Conservation (phyloP, 2,329 filamentous ascomycete species). For the Aspergillus quadricinctus region DNA sequence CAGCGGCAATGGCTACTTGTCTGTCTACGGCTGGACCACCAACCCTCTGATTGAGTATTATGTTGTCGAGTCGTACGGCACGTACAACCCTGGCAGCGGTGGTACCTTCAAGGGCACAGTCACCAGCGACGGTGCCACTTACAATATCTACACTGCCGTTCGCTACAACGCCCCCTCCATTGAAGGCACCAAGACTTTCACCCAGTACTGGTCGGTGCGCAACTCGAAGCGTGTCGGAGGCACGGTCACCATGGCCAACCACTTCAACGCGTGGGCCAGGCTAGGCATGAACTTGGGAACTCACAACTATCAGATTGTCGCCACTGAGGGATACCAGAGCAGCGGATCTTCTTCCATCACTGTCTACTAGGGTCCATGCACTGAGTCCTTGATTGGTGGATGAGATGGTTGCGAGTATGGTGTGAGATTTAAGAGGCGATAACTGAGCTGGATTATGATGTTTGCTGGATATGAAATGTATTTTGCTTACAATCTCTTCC, state of each 20-base stretch:
- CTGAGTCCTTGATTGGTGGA: no score
- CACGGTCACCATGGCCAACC: slow-evolving; percentile 33
- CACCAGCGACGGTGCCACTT: slow-evolving; percentile 33
- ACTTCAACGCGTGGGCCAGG: slow-evolving; percentile 34
- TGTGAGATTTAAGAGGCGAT: neutral
- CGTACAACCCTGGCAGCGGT: slow-evolving; percentile 27
- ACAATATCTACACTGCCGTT: slow-evolving; percentile 35
- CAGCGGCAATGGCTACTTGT: slow-evolving; percentile 31
- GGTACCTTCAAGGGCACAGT: slow-evolving; percentile 32
- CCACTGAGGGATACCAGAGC: slow-evolving; percentile 42
- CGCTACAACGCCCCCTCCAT: slow-evolving; percentile 40
- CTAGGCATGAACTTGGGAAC: slow-evolving; percentile 30
- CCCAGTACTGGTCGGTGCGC: slow-evolving; percentile 43
- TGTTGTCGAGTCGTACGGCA: slow-evolving; percentile 33
- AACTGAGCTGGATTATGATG: no score
- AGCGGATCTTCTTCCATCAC: slow-evolving; percentile 36
- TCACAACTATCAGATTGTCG: slow-evolving; percentile 40
- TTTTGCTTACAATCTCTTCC: neutral
- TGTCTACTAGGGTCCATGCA: slow-evolving; percentile 17
- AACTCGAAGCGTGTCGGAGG: slow-evolving; percentile 31
- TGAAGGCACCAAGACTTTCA: slow-evolving; percentile 37
- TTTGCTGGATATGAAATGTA: neutral
- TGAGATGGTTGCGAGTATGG: neutral
- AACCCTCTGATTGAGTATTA: slow-evolving; percentile 36
- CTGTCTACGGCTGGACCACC: slow-evolving; percentile 41